These are phyloP conservation scores for Candida dajiaensis DNA, from an alignment of 805 yeast genomes.

Conservation along the genomic window DNA sequence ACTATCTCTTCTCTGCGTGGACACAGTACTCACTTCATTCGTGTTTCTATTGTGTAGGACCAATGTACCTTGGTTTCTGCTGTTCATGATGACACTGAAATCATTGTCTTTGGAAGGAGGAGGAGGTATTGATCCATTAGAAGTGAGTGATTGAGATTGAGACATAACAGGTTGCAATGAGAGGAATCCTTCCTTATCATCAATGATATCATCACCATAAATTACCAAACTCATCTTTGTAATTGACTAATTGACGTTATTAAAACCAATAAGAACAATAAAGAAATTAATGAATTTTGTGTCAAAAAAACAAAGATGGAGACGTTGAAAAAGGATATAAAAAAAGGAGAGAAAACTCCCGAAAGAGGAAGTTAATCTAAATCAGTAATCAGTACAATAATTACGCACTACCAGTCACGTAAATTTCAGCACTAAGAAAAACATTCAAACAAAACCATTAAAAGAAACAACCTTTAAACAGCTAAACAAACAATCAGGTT, in stretches of 20 bases:
- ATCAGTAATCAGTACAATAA: background rate
- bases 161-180: background rate
- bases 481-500: too few species aligned
- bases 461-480: background rate
- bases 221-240: constrained; percentile 3
- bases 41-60: constrained; percentile 8
- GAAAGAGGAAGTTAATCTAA: background rate
- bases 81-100: constrained; percentile 1
- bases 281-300: too few species aligned
- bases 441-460: background rate
- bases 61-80: background rate
- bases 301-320: constrained; percentile 1
- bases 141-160: too few species aligned
- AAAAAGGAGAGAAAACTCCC: background rate
- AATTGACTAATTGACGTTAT: too few species aligned
- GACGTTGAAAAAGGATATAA: too few species aligned
- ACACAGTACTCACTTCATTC: constrained; percentile 5
- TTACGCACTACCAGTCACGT: background rate
- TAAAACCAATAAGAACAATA: too few species aligned
- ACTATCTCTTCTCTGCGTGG: background rate
- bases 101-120: too few species aligned
- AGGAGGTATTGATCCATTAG: too few species aligned
- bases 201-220: background rate
- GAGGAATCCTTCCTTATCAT: background rate
- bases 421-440: background rate